Evolutionary conservation across 75 land plant genomes (phyloP), one percentile per base, ranked within the genome.

Genomic region (Larix kaempferi): DNA sequence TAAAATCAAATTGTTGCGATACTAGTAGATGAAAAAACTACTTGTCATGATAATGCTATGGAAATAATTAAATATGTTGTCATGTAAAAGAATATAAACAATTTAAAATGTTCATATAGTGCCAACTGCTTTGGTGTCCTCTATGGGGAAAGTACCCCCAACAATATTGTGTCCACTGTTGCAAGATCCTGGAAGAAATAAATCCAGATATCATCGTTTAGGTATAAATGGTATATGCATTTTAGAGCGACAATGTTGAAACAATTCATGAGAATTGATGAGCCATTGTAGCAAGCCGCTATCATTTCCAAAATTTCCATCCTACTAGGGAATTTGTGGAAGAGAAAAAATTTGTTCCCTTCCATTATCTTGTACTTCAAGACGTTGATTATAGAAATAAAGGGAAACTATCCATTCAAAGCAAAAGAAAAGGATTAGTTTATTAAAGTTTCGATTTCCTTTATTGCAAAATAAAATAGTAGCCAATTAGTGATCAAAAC

Each of bases 101-200:
- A 49, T 29, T 29, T 76, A 13, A 33, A 23, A 60, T 16, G 79
- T 78, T 74, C 1, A 57, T 44, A 44, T 41, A 25, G 22, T 26
- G 72, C 94, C 80, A 57, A 96, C 99, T 80, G 95, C 80, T 80
- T 87, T 87, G 77, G 26, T 80, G 75, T 94, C 95, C 60, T 92
- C 92, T 13, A 86, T 81, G 97, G 84, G 59, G 99, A 98, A 74
- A 96, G 93, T 75, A 91, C 84, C 77, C 91, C 87, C 78, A 96
- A 63, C 41, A 96, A 79, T 49, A 96, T 91, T 16, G 99, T 89
- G 73, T 96, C 99, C 29, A 96, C 99, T 27, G 99, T 96, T 74
- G 99, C 99, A 57, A 96, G 84, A 84, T 96, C 99, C 99, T 96
- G 83, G 29, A 82, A 21, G 41, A 69, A 22, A 79, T 56, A 56